Evolutionary conservation across 2,329 filamentous ascomycete species (phyloP), one percentile per base, ranked within the genome.

Genomic region (Aspergillus carbonarius): DNA sequence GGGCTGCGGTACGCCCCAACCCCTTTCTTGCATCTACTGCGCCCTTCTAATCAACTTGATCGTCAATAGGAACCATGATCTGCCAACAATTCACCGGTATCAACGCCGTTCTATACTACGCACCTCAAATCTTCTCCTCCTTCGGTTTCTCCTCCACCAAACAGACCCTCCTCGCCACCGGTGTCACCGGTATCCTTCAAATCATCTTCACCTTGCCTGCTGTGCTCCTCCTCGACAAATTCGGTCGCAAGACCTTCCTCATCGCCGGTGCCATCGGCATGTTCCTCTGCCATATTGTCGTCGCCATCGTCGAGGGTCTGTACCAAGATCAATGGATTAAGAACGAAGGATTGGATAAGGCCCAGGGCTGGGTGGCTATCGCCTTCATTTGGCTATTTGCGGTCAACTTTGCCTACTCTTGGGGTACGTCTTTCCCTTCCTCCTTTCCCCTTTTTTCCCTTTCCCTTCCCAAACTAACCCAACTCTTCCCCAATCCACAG

Each of bases 271-370:
- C 87, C 1, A 75, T 89, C 13, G 88, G 87, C 12, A 91, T 91
- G 88, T 85, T 81, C n/a, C 76, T 81, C 5, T 90, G 86, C 68
- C 88, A 90, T 69, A 82, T 91, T 62, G 85, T 91, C 65, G 87
- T 91, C 58, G 89, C 86, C 32, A 85, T 61, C 7, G 62, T 69
- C 6, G 64, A 68, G 44, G 68, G 66, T 48, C 35, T 81, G 66
- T 85, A 87, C 69, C 74, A 85, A 34, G 69, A 84, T 62, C 73
- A 81, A 8, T 92, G 88, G 82, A 68, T 74, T 32, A 44, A 63
- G 44, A 63, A 68, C 25, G 35, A 60, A 46, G 66, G 63, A 0
- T 71, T 78, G 0, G 81, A 89, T 56, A 66, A 74, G 12, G 80
- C 82, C 0, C 86, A 87, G 1, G 89, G 88, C 1, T 92, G 89